Evolutionary conservation across 495 filamentous ascomycete genomes (phyloP).

Genomic region (Aspergillus incahuasiensis): DNA sequence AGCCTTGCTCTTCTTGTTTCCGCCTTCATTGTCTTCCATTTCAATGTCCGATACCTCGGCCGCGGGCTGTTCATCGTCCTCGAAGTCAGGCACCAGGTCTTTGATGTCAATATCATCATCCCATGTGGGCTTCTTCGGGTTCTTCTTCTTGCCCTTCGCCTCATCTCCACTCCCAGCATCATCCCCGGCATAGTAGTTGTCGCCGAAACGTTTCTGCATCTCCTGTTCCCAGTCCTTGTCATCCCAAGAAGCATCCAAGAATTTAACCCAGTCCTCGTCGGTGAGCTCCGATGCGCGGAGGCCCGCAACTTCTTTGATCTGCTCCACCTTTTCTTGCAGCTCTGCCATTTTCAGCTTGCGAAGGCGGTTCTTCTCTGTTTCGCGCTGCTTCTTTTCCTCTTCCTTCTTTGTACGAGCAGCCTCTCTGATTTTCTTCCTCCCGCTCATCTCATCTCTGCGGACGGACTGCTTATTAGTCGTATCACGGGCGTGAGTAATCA

Average conservation of each 20-base stretch:
- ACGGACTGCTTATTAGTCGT: slow-evolving; percentile 73
- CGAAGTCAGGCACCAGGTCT: slow-evolving; percentile 84
- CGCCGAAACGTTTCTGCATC: slow-evolving; percentile 81
- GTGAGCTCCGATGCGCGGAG: slow-evolving; percentile 59
- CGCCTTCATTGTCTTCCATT: slow-evolving; percentile 43
- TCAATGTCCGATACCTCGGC: slow-evolving; percentile 53
- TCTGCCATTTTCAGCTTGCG: slow-evolving; percentile 85
- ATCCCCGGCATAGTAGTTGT: slow-evolving; percentile 75
- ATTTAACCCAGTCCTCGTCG: slow-evolving; percentile 70
- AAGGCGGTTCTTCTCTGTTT: slow-evolving; percentile 76
- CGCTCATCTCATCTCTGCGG: slow-evolving; percentile 71
- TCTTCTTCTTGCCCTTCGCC: slow-evolving; percentile 47
- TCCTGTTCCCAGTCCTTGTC: slow-evolving; percentile 82
- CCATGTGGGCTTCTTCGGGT: slow-evolving; percentile 87
- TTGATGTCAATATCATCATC: slow-evolving; percentile 96
- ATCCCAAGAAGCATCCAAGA: slow-evolving; percentile 83
- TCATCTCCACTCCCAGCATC: slow-evolving; percentile 47
- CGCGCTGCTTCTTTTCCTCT: slow-evolving; percentile 66
- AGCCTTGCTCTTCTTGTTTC: slow-evolving; percentile 59
- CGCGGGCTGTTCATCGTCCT: slow-evolving; percentile 53
- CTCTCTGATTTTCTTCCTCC: slow-evolving; percentile 71
- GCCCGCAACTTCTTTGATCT: slow-evolving; percentile 84
- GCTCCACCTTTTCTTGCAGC: slow-evolving; percentile 71
- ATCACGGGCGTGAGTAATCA: slow-evolving; percentile 85
- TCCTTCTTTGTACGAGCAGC: slow-evolving; percentile 71